Percentiles rank a stretch among this genome's conserved stretches.
Conservation (phyloP, 805 yeast genomes). For the Candida awuae region DNA sequence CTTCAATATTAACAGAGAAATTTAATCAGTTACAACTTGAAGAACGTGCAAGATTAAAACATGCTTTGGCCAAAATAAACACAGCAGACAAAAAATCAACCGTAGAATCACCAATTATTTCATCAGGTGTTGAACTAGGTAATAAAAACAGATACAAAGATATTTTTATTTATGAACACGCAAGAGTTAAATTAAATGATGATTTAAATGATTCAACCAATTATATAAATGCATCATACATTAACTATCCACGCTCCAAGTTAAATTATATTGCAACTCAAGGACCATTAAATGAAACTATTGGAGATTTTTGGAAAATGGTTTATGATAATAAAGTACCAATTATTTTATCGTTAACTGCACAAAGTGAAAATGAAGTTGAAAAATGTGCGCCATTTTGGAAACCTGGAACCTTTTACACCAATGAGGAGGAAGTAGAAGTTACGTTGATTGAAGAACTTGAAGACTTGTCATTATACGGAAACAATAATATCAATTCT, state of each 20-base stretch:
- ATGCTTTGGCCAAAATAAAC: conserved; percentile 29
- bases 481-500: conserved; percentile 17
- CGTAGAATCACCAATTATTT: conserved; percentile 28
- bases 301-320: conserved; percentile 81
- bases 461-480: conserved; percentile 21
- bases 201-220: conserved; percentile 33
- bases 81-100: conserved; percentile 7
- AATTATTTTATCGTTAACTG: conserved; percentile 67
- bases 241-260: conserved; percentile 33
- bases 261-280: conserved; percentile 74
- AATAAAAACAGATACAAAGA: conserved; percentile 81
- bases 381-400: conserved; percentile 82
- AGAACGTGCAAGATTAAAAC: conserved; percentile 60
- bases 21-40: conserved; percentile 60
- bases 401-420: conserved; percentile 48
- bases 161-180: conserved; percentile 78
- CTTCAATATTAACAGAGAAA: conserved; percentile 37
- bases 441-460: conserved; percentile 22
- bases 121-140: conserved; percentile 76
- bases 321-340: conserved; percentile 55
- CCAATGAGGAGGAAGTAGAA: conserved; percentile 20
- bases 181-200: conserved; percentile 54
- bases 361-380: conserved; percentile 65
- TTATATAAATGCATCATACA: conserved; percentile 84
- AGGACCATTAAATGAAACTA: conserved; percentile 73